Evolutionary conservation across 257 asterid genomes (phyloP).

Genomic region (Scutellaria barbata): DNA sequence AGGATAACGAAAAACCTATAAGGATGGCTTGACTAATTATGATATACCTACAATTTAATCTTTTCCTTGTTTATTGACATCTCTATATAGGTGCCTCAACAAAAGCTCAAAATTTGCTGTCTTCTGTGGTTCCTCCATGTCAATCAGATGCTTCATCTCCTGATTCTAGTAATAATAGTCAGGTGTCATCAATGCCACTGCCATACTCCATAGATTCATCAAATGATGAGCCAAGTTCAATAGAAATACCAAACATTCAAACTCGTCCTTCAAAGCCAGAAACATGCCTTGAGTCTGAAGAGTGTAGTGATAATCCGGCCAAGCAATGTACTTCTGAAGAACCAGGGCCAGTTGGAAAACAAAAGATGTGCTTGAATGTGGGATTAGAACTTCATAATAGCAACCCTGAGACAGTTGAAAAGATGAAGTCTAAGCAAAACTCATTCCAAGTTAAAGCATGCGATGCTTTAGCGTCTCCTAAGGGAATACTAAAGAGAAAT

Average conservation of each 20-base stretch:
- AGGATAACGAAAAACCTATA: too few relatives aligned
- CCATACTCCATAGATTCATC: slow-evolving; percentile 33
- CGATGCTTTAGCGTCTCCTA: slow-evolving; percentile 32
- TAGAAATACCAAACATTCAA: slow-evolving; percentile 24
- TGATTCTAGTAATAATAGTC: slow-evolving; percentile 28
- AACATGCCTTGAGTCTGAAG: slow-evolving; percentile 27
- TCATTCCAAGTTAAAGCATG: slow-evolving; percentile 25
- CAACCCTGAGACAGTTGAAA: slow-evolving; percentile 17
- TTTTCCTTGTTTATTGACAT: background rate
- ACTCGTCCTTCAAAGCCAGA: slow-evolving; percentile 30
- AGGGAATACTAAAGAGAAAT: slow-evolving; percentile 77
- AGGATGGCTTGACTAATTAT: background rate
- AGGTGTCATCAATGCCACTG: slow-evolving; percentile 32
- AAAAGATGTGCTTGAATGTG: slow-evolving; percentile 25
- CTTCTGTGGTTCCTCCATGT: slow-evolving; percentile 10
- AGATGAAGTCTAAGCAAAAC: slow-evolving; percentile 34
- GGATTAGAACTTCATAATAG: slow-evolving; percentile 26
- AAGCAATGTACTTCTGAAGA: slow-evolving; percentile 36
- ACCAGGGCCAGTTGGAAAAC: slow-evolving; percentile 31
- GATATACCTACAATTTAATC: slow-evolving; percentile 12
- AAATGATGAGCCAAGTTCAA: slow-evolving; percentile 25
- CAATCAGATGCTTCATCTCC: slow-evolving; percentile 40
- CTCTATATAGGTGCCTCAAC: slow-evolving; percentile 46
- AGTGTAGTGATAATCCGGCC: slow-evolving; percentile 25
- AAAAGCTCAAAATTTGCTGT: slow-evolving; percentile 32